A percentile compares a stretch with the other conserved stretches of the same genome.
These are phyloP conservation scores for Pythium myriotylum DNA, from an alignment of 352 stramenopile genomes.

Conservation along the genomic window DNA sequence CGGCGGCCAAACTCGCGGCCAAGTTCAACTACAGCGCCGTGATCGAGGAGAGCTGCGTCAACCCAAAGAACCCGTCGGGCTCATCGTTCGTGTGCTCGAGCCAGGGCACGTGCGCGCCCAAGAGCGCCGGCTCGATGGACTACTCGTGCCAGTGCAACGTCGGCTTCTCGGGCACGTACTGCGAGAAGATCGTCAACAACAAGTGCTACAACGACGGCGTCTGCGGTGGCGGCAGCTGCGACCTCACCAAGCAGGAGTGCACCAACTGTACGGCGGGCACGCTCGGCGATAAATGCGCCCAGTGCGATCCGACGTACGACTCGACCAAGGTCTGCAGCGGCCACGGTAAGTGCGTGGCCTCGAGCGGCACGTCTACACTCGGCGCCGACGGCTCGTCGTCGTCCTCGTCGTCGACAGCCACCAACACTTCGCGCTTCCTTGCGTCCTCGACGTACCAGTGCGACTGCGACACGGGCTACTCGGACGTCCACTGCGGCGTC, in stretches of 20 bases:
- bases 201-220: conserved; percentile 64
- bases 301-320: conserved; percentile 54
- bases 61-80: conserved; percentile 43
- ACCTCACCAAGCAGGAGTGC: conserved; percentile 64
- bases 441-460: conserved; percentile 51
- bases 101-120: conserved; percentile 64
- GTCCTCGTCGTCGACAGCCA: not conserved
- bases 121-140: conserved; percentile 40
- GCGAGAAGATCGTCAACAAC: conserved; percentile 75
- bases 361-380: conserved; percentile 25
- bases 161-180: conserved; percentile 79
- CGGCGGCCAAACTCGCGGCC: conserved; percentile 50
- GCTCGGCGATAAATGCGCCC: conserved; percentile 65
- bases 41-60: conserved; percentile 60
- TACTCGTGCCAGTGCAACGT: conserved; percentile 76
- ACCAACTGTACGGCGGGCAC: conserved; percentile 58
- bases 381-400: conserved; percentile 13
- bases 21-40: conserved; percentile 66
- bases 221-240: conserved; percentile 67
- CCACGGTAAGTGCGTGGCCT: conserved; percentile 50
- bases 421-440: too few species aligned
- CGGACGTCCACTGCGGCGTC: conserved; percentile 59
- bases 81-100: conserved; percentile 78
- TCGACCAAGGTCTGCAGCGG: conserved; percentile 56
- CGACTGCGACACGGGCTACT: conserved; percentile 58